Base-by-base conservation (phyloP, 192 early-diverging fungal species). In the Phlyctochytrium planicorne region DNA sequence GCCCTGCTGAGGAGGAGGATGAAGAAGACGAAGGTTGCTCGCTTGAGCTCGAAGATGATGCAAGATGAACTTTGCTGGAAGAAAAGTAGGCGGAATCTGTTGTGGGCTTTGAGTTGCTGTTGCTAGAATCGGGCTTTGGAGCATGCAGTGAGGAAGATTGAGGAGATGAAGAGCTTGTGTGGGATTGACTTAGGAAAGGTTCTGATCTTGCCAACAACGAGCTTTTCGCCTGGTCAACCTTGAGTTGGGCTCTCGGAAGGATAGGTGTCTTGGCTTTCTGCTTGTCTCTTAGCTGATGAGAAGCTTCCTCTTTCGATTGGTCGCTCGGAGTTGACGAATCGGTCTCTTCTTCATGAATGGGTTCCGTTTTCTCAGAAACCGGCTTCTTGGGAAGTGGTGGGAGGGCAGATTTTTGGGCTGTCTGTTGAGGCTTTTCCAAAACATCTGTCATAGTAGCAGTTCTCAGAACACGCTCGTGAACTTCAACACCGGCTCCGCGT, bases 401-500 rank as follows among this genome's bases (percentile, higher is more conserved):
- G 10, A 29, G 27, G 20, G 14, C 6, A 6, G 16, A 12, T 20
- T 12, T 29, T 6, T 10, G 20, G 14, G 16, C 55, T n/a, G 12
- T 50, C 27, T 57, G 55, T 20, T 24, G 4, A 10, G 10, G 20
- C 55, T 27, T 57, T 4, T 25, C 6, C 12, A 4, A 20, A 29
- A 57, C 55, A 14, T 29, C 55, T 6, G 16, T 6, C 27, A 57
- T 29, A 10, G 27, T 25, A 10, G 20, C 20, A 6, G 16, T 57
- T 25, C 55, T 10, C 55, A 64, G n/a, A 12, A 29, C 36, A 20
- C 63, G 36, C 63, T 64, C 61, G 16, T 32, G 33, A 32, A n/a
- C 35, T 2, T 63, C 61, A n/a, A 63, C 61, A 20, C 61, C 14
- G 30, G 33, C 61, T n/a, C 31, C 61, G 32, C 61, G 14, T 25